Base-by-base conservation (phyloP, 345 rosid genomes). In the Adansonia digitata region DNA sequence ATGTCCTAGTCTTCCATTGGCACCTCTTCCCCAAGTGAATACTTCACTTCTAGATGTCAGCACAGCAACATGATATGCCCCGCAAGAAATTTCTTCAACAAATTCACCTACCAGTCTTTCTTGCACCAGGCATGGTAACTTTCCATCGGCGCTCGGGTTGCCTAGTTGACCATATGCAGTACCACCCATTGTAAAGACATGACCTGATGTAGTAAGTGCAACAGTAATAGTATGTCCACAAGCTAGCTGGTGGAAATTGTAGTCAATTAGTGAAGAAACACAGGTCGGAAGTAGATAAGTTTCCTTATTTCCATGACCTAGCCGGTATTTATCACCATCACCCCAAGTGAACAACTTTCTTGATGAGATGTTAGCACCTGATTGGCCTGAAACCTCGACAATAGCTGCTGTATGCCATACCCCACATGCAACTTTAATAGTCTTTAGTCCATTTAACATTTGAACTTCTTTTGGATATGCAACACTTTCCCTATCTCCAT, bases 341-440 rank as follows among this genome's bases (percentile, higher is more conserved):
- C 99, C 99, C 99, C 98, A 95, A 27, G 97, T 90, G 81, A 95
- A 95, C 82, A 95, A 81, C 79, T 95, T 95, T 73, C 87, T 86
- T 0, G 97, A 87, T 35, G 88, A 79, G 59, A 78, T 49, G 75
- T 61, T 87, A 34, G 85, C 46, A 61, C 98, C 91, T 0, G 88
- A 52, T 27, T 91, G 99, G 69, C 79, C 77, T 80, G 81, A 84
- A 43, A 91, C 91, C 80, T 95, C 97, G 8, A 95, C 96, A 48
- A 95, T 93, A 35, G 99, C 97, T 49, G 93, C 97, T 2, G 98
- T 93, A 73, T 95, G 99, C 98, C 99, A 95, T 52, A 93, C 87
- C 6, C 98, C 96, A 69, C 99, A 91, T 22, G 99, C 98, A 73
- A 95, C 97, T 84, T 91, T 91, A 35, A 90, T 48, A 46, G 96